Base-by-base conservation (phyloP, 371 early-diverging fungal genomes). In the Actinomortierella ambigua region DNA sequence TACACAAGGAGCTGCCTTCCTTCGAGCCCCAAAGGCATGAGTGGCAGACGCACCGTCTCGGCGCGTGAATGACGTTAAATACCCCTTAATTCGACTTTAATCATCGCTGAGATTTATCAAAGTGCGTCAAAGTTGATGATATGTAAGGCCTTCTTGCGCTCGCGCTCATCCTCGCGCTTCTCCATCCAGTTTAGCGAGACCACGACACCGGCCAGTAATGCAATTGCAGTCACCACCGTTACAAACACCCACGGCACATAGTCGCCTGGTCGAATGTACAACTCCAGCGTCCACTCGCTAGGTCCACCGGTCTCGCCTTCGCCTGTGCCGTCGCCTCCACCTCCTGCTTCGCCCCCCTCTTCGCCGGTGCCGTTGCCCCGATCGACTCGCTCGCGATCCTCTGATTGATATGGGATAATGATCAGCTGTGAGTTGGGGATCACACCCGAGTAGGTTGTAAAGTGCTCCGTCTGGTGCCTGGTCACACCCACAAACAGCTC, bases 351-450 rank as follows among this genome's bases (percentile, higher is more conserved):
- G n/a, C 27, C 28, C 34, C 23, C 23, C 34, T 26, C 13, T 15
- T 41, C 24, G 20, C 34, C 34, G 14, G 28, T 57, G 20, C 18
- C 27, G 29, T 42, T 41, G 20, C 29, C 55, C 22, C 22, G n/a
- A 14, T 18, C 8, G 34, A 34, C 7, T 11, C 5, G 46, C n/a
- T 26, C 47, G 9, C 13, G 14, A 51, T 75, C 73, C 3, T 77
- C 78, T 1, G 86, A 79, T 63, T 92, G 93, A 68, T 88, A 88
- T 8, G 96, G 96, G n/a, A 92, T 82, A 47, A 97, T 88, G 4
- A 96, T 88, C 2, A 97, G 79, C 61, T 95, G 93, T 2, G 95
- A 94, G 65, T 97, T 97, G 0, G 97, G 97, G 18, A 97, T 95
- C 3, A 97, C 90, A 0, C 96, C 96, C 50, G 65, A 55, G 63